These are phyloP conservation scores for Umbelopsis sp. DNA, from an alignment of 192 early-diverging fungal genomes.

Conservation along the genomic window DNA sequence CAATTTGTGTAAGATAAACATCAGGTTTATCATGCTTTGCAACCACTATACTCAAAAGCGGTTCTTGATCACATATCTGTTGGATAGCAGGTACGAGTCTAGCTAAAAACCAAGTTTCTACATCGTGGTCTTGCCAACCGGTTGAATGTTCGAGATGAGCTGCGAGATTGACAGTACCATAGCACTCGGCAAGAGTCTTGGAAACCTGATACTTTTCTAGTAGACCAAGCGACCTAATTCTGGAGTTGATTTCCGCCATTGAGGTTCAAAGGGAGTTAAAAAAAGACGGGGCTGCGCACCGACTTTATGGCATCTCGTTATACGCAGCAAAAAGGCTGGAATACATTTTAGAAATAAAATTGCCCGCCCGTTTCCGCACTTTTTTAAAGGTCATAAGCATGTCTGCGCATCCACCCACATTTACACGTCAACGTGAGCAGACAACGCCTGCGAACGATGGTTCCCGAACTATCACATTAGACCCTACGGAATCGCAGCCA, in stretches of 20 bases:
- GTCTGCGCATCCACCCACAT: constrained; percentile 1
- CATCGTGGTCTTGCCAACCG: neutral
- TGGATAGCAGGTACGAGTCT: constrained; percentile 27
- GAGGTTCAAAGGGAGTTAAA: too few species aligned
- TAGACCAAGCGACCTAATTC: constrained; percentile 22
- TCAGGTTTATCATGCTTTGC: neutral
- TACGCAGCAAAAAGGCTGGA: too few species aligned
- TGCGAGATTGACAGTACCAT: constrained; percentile 31
- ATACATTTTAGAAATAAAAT: neutral
- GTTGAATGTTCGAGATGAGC: constrained; percentile 17
- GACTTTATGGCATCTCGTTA: too few species aligned
- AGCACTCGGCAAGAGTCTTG: constrained; percentile 25
- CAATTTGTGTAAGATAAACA: constrained; percentile 26
- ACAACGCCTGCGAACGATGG: constrained; percentile 33
- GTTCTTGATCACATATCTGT: constrained; percentile 23
- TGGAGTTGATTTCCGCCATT: neutral
- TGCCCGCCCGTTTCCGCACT: neutral
- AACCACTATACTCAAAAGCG: constrained; percentile 17
- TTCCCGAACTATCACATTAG: constrained; percentile 40
- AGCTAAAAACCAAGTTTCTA: constrained; percentile 10
- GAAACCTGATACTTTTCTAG: constrained; percentile 40
- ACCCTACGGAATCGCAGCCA: constrained; percentile 27
- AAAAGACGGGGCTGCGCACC: too few species aligned
- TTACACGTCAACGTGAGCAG: constrained; percentile 12
- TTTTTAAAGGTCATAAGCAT: neutral